These are phyloP conservation scores for Paraurostyla sp. DNA, from an alignment of 73 alveolate genomes.

Conservation along the genomic window DNA sequence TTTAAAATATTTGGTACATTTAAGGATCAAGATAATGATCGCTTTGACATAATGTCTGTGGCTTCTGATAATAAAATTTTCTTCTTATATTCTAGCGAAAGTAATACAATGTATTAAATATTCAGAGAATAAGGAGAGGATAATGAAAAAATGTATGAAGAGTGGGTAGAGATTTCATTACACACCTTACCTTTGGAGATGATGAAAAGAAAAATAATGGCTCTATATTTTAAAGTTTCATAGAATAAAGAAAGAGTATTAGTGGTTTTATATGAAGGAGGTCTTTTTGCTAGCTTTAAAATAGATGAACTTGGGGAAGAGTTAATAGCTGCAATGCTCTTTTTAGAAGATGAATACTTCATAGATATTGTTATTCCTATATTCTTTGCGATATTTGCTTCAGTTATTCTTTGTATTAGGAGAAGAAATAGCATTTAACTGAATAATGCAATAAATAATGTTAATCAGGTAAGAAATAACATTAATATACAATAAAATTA, in stretches of 20 bases:
- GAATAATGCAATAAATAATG: not conserved
- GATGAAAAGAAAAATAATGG: not conserved
- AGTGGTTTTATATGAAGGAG: conserved; percentile 25
- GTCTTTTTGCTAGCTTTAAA: conserved; percentile 18
- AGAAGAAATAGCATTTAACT: not conserved
- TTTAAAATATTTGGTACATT: conserved; percentile 16
- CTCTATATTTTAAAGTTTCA: not conserved
- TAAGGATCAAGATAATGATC: not conserved
- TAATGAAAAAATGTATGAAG: conserved; percentile 12
- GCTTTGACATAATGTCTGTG: not conserved
- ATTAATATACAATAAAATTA: not conserved
- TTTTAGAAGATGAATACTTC: not conserved
- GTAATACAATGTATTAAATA: not conserved
- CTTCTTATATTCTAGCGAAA: not conserved
- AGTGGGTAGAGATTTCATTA: conserved; percentile 12
- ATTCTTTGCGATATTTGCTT: not conserved
- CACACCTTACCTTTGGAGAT: not conserved
- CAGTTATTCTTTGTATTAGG: not conserved
- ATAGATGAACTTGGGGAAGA: conserved; percentile 15
- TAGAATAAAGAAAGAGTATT: conserved; percentile 5
- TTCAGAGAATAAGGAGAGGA: not conserved
- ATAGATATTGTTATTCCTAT: not conserved
- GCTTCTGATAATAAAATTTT: not conserved
- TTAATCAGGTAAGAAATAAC: not conserved
- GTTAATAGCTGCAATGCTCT: not conserved